Conservation (phyloP, 345 rosid genomes). For the Populus tremula region DNA sequence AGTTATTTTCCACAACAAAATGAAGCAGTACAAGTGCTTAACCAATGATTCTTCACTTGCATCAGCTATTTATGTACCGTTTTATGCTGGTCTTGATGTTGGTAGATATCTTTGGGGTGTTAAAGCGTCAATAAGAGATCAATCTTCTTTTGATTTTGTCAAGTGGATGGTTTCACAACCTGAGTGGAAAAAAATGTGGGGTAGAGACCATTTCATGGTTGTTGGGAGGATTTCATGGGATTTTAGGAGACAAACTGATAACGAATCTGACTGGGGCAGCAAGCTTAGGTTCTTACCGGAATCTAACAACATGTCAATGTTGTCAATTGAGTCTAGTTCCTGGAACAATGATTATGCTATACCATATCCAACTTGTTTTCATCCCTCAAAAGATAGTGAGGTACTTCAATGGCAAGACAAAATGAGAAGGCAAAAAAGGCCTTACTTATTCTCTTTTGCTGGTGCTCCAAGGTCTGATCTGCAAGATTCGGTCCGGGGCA, state of each 20-base stretch:
- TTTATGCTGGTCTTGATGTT: constrained; percentile 27
- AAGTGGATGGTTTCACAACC: constrained; percentile 22
- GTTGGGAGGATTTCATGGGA: constrained; percentile 33
- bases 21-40: constrained; percentile 25
- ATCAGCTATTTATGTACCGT: constrained; percentile 25
- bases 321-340: constrained; percentile 28
- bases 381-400: constrained; percentile 18
- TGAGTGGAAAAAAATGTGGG: constrained; percentile 23
- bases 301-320: constrained; percentile 31
- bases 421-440: constrained; percentile 20
- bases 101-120: constrained; percentile 25
- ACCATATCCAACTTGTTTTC: constrained; percentile 33
- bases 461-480: constrained; percentile 31
- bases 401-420: constrained; percentile 23
- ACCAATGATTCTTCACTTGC: constrained; percentile 32
- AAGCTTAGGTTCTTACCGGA: constrained; percentile 25
- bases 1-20: constrained; percentile 25
- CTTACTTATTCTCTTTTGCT: constrained; percentile 27
- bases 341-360: constrained; percentile 36
- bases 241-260: constrained; percentile 26
- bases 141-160: constrained; percentile 20
- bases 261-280: constrained; percentile 29
- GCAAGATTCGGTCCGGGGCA: constrained; percentile 17
- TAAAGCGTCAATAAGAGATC: constrained; percentile 17
- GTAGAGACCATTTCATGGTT: constrained; percentile 31